These are phyloP conservation scores for Vinca minor DNA, from an alignment of 257 asterid genomes.

Conservation along the genomic window DNA sequence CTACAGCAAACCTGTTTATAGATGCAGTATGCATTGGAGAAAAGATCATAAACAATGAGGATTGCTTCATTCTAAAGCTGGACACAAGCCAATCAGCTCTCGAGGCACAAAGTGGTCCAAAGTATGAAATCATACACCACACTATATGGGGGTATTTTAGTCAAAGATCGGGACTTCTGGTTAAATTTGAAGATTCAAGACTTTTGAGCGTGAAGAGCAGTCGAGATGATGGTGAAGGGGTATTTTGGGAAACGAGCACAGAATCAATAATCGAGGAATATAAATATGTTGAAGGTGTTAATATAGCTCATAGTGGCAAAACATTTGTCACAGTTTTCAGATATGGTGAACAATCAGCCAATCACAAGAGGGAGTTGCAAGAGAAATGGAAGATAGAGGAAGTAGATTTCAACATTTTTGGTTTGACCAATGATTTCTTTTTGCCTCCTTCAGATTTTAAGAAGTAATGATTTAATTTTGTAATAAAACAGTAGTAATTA, in stretches of 20 bases:
- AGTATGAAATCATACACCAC: constrained; percentile 78
- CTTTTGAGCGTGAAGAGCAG: constrained; percentile 64
- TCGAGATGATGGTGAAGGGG: constrained; percentile 71
- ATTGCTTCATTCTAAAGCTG: constrained; percentile 77
- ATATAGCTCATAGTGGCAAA: constrained; percentile 71
- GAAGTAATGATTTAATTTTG: constrained; percentile 12
- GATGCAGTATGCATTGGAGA: constrained; percentile 94
- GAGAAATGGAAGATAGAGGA: constrained; percentile 84
- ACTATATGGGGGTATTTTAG: constrained; percentile 93
- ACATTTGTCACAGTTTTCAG: constrained; percentile 69
- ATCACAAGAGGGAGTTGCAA: constrained; percentile 74
- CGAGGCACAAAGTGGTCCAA: constrained; percentile 65
- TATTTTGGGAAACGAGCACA: constrained; percentile 90
- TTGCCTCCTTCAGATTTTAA: constrained; percentile 68
- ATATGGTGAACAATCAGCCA: constrained; percentile 83
- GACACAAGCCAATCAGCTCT: constrained; percentile 68
- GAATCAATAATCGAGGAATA: constrained; percentile 79
- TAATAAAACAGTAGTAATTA: not conserved
- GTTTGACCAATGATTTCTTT: constrained; percentile 58
- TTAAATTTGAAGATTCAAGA: constrained; percentile 78
- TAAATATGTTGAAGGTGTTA: constrained; percentile 73
- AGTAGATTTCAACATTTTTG: constrained; percentile 64
- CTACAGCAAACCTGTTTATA: constrained; percentile 53
- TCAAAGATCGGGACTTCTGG: constrained; percentile 84
- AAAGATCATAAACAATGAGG: constrained; percentile 74